Evolutionary conservation across 441 rosid species (phyloP).

Genomic region (Populus hybrid): DNA sequence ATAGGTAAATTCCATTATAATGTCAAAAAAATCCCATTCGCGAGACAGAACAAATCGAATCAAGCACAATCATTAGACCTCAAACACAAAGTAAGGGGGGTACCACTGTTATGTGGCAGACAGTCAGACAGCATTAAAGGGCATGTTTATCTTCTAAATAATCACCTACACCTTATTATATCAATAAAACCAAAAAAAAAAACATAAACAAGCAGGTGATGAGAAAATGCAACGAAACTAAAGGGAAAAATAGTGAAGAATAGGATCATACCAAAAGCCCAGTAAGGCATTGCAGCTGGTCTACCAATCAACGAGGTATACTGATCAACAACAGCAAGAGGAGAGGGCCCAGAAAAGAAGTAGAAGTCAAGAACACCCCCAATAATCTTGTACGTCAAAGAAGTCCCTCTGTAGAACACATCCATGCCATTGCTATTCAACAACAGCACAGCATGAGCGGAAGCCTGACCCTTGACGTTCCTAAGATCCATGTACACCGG

Average conservation of each 20-base stretch:
- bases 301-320: conserved; percentile 80
- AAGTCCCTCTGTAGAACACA: conserved; percentile 73
- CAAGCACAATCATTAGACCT: neutral
- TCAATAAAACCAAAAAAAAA: neutral
- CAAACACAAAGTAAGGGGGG: neutral
- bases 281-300: conserved; percentile 98
- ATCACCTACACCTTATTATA: too few species aligned
- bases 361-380: conserved; percentile 94
- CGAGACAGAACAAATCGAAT: neutral
- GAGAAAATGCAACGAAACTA: neutral
- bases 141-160: neutral
- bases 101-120: neutral
- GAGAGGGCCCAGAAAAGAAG: conserved; percentile 81
- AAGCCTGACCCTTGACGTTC: conserved; percentile 54
- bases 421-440: conserved; percentile 98
- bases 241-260: conserved; percentile 2
- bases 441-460: conserved; percentile 74
- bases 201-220: neutral
- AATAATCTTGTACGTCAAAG: conserved; percentile 83
- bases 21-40: neutral
- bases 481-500: conserved; percentile 97
- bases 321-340: conserved; percentile 81
- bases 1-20: conserved; percentile 4
- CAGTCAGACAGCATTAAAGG: neutral
- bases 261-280: conserved; percentile 71